Evolutionary conservation across 78 protist species (phyloP), one percentile per base, ranked within the genome.

Genomic region (Speleostelium caveatum): DNA sequence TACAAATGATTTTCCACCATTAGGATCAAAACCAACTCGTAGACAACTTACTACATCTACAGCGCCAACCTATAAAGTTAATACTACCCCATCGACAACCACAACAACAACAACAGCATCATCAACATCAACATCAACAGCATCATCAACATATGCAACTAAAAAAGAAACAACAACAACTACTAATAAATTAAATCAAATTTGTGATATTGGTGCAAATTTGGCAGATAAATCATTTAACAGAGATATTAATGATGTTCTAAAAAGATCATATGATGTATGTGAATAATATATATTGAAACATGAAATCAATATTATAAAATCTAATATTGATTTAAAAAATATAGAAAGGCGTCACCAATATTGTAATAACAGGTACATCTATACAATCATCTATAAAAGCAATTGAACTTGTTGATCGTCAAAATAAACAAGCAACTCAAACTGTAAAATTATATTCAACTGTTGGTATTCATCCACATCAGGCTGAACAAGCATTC

Each of bases 381-480:
- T 80, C 92, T 21, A 41, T 71, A 17, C 66, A 35, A 22, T 66
- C 94, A 28, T 63, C 66, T 14, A 55, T n/a, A 6, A 58, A 58
- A n/a, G 93, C 90, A 45, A 32, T 91, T 42, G 83, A 78, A 30
- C 45, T 91, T 12, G 65, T 80, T 65, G 53, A 55, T 30, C 17
- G 22, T 16, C n/a, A n/a, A n/a, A 88, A 76, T 36, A 45, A 85
- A n/a, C 62, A 35, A 32, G 39, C 33, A 28, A 30, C 26, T 28
- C 83, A 49, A 26, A 26, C 38, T n/a, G 67, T 55, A 3, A 63
- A 66, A n/a, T 28, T 91, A 24, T 76, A 51, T 59, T 68, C 73
- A 16, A 91, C 95, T 16, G 72, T 58, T 60, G 95, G 95, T 33
- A 83, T 91, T 7, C 95, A 91, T 71, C 95, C 95, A 74, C 95